phyloP scores from a whole-genome alignment of 306 rosid species.

The Datisca glomerata region DNA sequence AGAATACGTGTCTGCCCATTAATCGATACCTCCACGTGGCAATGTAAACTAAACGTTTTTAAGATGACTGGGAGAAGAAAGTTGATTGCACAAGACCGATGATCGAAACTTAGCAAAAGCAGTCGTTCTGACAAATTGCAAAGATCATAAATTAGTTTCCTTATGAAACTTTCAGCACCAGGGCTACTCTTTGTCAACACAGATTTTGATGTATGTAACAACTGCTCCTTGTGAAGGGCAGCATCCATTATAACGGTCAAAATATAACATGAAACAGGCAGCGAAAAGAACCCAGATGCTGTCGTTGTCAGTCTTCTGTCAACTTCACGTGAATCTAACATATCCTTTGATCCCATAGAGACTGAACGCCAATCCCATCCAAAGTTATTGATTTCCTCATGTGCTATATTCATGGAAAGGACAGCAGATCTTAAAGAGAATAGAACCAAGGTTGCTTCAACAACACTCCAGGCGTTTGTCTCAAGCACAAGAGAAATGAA shows the following conservation, averaged over 20 bases:
- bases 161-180: conserved; percentile 29
- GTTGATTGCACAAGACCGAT: conserved; percentile 55
- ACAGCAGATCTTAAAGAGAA: conserved; percentile 44
- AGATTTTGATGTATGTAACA: conserved; percentile 14
- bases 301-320: conserved; percentile 15
- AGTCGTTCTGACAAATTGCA: conserved; percentile 52
- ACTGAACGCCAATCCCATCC: conserved; percentile 20
- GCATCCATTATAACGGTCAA: conserved; percentile 52
- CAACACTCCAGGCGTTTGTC: conserved; percentile 42
- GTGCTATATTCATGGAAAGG: conserved; percentile 39
- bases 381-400: conserved; percentile 24
- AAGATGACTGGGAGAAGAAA: conserved; percentile 66
- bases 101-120: conserved; percentile 59
- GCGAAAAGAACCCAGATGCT: conserved; percentile 22
- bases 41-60: conserved; percentile 39
- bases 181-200: conserved; percentile 23
- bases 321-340: conserved; percentile 12
- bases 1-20: conserved; percentile 27
- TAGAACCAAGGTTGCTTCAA: conserved; percentile 51
- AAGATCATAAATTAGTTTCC: conserved; percentile 45
- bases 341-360: conserved; percentile 12
- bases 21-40: conserved; percentile 32
- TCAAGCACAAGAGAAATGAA: conserved; percentile 43
- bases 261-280: conserved; percentile 55
- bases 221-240: conserved; percentile 28